phyloP scores from a whole-genome alignment of 176 grass and related monocot species.

The Rhynchospora breviuscula region DNA sequence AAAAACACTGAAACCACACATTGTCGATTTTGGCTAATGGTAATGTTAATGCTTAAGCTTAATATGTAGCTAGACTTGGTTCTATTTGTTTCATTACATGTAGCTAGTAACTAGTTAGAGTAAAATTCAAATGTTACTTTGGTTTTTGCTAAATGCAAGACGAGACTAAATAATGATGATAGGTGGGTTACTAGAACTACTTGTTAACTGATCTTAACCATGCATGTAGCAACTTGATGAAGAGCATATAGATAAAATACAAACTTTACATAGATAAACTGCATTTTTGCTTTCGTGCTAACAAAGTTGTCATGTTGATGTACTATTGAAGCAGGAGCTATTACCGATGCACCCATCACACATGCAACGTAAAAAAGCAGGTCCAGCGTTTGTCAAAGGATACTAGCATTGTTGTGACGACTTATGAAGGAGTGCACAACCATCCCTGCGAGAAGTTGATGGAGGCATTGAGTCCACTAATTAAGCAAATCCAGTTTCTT shows the following conservation, averaged over 20 bases:
- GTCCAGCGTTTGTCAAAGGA: conserved; percentile 83
- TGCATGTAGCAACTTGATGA: not conserved
- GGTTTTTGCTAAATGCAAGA: conserved; percentile 1
- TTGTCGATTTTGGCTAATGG: not conserved
- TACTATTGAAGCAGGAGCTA: conserved; percentile 57
- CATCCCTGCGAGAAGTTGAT: conserved; percentile 90
- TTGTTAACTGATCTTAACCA: not conserved
- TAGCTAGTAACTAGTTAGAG: not conserved
- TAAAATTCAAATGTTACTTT: not conserved
- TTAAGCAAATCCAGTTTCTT: conserved; percentile 83
- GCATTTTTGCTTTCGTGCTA: not conserved
- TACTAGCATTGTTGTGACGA: conserved; percentile 76
- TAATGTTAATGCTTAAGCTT: not conserved
- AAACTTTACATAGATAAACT: not conserved
- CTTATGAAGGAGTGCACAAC: conserved; percentile 89
- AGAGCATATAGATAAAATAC: not conserved
- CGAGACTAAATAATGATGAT: not conserved
- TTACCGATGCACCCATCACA: conserved; percentile 81
- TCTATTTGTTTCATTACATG: not conserved
- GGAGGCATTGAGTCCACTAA: conserved; percentile 64
- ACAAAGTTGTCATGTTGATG: not conserved
- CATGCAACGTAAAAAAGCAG: conserved; percentile 92
- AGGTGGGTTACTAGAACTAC: too few relatives aligned
- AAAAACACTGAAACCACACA: not conserved
- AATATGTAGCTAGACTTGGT: not conserved